Percentiles rank a stretch among this genome's conserved stretches.
These are phyloP conservation scores for Erodium trifolium DNA, from an alignment of 441 rosid genomes.

Conservation along the genomic window DNA sequence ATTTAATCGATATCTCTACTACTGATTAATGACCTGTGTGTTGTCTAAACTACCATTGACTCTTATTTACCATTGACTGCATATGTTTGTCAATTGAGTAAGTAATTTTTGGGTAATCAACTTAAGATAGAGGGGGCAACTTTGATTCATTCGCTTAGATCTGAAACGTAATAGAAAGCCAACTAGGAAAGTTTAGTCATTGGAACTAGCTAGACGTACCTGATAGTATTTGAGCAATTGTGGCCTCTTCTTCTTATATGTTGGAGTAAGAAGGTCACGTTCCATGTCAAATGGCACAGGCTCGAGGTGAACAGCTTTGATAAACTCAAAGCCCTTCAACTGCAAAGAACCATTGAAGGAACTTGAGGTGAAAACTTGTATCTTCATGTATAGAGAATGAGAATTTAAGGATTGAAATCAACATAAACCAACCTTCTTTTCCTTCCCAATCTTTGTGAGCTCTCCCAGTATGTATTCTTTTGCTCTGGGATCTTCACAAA, in stretches of 20 bases:
- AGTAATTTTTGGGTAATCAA: not conserved
- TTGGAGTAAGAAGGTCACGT: conserved; percentile 85
- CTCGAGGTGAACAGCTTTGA: conserved; percentile 75
- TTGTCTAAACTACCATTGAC: too few species aligned
- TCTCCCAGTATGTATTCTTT: conserved; percentile 56
- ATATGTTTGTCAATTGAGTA: not conserved
- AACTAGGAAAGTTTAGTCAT: not conserved
- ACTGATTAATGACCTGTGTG: too few species aligned
- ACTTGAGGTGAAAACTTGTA: not conserved
- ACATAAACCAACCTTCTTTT: conserved; percentile 45
- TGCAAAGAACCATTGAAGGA: conserved; percentile 22
- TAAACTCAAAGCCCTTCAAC: conserved; percentile 83
- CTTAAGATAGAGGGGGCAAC: not conserved
- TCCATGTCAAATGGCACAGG: conserved; percentile 81
- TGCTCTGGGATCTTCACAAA: conserved; percentile 58
- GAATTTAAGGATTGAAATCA: not conserved
- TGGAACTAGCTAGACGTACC: conserved; percentile 23
- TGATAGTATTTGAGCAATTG: conserved; percentile 77
- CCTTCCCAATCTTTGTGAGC: conserved; percentile 64
- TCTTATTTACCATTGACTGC: too few species aligned
- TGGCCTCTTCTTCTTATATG: conserved; percentile 91
- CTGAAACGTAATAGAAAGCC: not conserved
- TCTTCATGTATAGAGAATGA: not conserved
- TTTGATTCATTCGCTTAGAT: not conserved
- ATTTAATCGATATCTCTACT: not conserved